Evolutionary conservation across 2,329 filamentous ascomycete genomes (phyloP).

Genomic region (Ophiostoma piceae): DNA sequence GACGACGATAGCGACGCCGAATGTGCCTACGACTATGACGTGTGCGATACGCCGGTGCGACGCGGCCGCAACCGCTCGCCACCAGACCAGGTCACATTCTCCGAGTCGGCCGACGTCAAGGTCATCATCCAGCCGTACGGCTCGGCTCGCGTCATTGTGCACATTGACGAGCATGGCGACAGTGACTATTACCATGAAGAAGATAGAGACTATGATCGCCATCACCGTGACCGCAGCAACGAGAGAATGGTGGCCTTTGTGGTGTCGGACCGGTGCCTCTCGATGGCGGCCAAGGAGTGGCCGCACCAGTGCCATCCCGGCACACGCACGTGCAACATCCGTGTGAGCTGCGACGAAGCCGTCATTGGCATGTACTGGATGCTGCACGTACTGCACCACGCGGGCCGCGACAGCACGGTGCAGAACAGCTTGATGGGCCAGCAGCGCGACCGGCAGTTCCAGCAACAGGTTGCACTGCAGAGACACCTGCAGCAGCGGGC

Average conservation of each 20-base stretch:
- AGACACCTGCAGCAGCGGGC: background rate
- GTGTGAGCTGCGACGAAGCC: slow-evolving; percentile 21
- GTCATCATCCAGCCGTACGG: slow-evolving; percentile 19
- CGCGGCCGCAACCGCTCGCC: background rate
- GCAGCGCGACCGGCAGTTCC: background rate
- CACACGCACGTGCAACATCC: slow-evolving; percentile 17
- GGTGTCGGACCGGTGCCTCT: slow-evolving; percentile 33
- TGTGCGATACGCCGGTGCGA: background rate
- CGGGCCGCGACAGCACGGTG: background rate
- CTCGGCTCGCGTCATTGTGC: slow-evolving; percentile 18
- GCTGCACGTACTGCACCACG: slow-evolving; percentile 24
- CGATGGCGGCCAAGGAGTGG: slow-evolving; percentile 16
- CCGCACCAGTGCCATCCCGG: slow-evolving; percentile 19
- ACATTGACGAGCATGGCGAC: slow-evolving; percentile 30
- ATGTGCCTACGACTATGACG: background rate
- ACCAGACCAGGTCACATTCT: slow-evolving; percentile 1
- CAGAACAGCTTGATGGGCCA: background rate
- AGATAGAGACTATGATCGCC: slow-evolving; percentile 24
- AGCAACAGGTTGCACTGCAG: background rate
- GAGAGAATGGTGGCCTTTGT: slow-evolving; percentile 35
- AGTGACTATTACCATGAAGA: slow-evolving; percentile 29
- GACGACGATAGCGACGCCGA: background rate
- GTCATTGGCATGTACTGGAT: slow-evolving; percentile 26
- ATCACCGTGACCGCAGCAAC: slow-evolving; percentile 30
- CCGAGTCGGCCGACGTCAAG: background rate